These are phyloP conservation scores for Pachyrhizus erosus DNA, from an alignment of 306 rosid genomes.

Conservation along the genomic window DNA sequence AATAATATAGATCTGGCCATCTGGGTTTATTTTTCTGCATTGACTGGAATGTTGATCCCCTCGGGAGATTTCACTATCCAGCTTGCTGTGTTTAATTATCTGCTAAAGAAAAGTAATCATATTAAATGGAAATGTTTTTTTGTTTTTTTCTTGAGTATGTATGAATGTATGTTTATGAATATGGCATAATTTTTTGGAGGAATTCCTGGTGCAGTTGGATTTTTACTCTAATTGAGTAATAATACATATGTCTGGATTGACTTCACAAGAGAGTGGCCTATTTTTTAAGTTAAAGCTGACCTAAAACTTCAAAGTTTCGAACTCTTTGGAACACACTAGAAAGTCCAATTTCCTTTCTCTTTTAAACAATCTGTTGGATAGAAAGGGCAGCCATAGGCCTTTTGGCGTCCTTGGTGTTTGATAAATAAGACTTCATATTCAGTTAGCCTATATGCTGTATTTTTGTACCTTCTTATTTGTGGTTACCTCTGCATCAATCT, in stretches of 20 bases:
- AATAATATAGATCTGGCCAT: conserved; percentile 12
- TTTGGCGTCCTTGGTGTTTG: background rate
- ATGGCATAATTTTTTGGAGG: background rate
- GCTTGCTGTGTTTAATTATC: conserved; percentile 23
- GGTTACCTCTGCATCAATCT: background rate
- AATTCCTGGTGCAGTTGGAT: conserved; percentile 9
- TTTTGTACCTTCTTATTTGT: background rate
- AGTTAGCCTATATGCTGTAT: conserved; percentile 1
- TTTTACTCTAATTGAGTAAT: conserved; percentile 1
- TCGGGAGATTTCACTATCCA: conserved; percentile 9
- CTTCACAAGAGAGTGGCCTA: conserved; percentile 12
- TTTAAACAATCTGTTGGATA: background rate
- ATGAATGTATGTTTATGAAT: background rate
- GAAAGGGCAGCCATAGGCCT: background rate
- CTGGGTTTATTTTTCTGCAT: background rate
- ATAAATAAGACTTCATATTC: conserved; percentile 14
- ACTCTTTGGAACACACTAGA: background rate
- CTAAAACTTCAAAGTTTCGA: conserved; percentile 18
- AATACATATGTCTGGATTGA: background rate
- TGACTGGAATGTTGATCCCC: conserved; percentile 29
- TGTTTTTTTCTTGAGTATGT: background rate
- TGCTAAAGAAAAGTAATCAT: conserved; percentile 11
- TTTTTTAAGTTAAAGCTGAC: background rate
- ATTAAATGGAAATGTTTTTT: background rate
- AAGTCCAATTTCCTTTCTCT: background rate